A percentile compares a stretch with the other conserved stretches of the same genome.
Evolutionary conservation across 2,329 filamentous ascomycete genomes (phyloP).

Genomic region (Epichloe glyceriae): DNA sequence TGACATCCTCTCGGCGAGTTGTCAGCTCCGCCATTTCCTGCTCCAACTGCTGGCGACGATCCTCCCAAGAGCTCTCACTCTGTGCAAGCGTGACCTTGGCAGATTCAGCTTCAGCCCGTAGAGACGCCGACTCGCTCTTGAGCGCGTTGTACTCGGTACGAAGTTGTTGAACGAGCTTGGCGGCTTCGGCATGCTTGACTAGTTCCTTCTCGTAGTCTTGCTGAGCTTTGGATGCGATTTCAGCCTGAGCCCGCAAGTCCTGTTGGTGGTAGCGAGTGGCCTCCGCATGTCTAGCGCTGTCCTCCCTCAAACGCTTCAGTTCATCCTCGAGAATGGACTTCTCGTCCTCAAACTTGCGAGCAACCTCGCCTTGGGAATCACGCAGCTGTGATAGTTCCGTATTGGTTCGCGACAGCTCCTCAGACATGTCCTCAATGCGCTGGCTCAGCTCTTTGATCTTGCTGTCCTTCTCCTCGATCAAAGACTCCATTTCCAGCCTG

Average conservation of each 20-base stretch:
- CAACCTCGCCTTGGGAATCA: slow-evolving; percentile 65
- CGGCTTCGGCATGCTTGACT: slow-evolving; percentile 90
- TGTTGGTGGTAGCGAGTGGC: slow-evolving; percentile 78
- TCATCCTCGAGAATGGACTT: slow-evolving; percentile 69
- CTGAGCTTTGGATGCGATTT: slow-evolving; percentile 86
- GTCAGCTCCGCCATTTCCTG: slow-evolving; percentile 70
- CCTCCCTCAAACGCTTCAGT: slow-evolving; percentile 67
- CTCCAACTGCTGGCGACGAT: slow-evolving; percentile 68
- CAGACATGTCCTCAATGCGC: slow-evolving; percentile 69
- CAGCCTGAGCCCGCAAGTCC: slow-evolving; percentile 82
- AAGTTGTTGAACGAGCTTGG: slow-evolving; percentile 66
- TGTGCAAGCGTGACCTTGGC: slow-evolving; percentile 67
- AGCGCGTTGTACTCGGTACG: slow-evolving; percentile 72
- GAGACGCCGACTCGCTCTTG: slow-evolving; percentile 62
- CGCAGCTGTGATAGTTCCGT: slow-evolving; percentile 69
- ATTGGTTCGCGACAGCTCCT: slow-evolving; percentile 71
- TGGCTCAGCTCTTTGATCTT: slow-evolving; percentile 73
- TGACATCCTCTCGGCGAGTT: slow-evolving; percentile 67
- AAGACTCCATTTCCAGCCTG: slow-evolving; percentile 68
- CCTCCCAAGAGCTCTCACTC: slow-evolving; percentile 78
- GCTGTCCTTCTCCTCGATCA: slow-evolving; percentile 63
- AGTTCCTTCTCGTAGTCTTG: slow-evolving; percentile 92
- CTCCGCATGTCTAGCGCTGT: slow-evolving; percentile 66
- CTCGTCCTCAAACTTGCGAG: slow-evolving; percentile 63
- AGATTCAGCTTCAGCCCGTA: slow-evolving; percentile 73